Evolutionary conservation across 176 grass and related monocot genomes (phyloP).

Genomic region (Pharus latifolius): DNA sequence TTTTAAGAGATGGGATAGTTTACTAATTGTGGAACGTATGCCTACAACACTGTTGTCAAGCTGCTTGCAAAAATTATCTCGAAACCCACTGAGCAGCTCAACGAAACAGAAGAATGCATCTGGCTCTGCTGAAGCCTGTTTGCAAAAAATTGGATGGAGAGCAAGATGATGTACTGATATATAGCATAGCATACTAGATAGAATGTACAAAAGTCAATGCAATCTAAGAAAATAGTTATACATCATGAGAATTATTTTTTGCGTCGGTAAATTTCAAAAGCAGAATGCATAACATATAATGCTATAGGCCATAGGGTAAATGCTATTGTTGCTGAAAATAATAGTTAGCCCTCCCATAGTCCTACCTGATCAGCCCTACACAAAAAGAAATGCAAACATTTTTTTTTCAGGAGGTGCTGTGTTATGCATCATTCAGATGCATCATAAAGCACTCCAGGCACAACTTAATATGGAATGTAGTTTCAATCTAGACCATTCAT

Average conservation of each 20-base stretch:
- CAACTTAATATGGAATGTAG: too few species aligned
- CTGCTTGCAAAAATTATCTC: slow-evolving; percentile 98
- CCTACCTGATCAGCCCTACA: too few species aligned
- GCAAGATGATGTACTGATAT: not conserved
- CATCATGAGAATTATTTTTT: not conserved
- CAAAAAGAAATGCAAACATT: too few species aligned
- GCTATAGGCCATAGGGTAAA: not conserved
- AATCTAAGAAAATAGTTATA: not conserved
- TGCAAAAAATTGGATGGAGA: not conserved
- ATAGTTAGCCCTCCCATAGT: too few species aligned
- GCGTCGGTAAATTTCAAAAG: not conserved
- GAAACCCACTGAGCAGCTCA: slow-evolving; percentile 78
- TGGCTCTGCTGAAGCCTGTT: slow-evolving; percentile 59
- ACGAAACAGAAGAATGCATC: slow-evolving; percentile 96
- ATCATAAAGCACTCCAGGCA: too few species aligned
- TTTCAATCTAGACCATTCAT: too few species aligned
- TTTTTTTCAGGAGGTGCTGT: too few species aligned
- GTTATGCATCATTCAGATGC: too few species aligned
- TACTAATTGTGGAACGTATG: slow-evolving; percentile 78
- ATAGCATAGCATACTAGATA: not conserved
- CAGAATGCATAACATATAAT: not conserved
- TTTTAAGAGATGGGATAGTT: slow-evolving; percentile 81
- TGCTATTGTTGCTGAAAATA: too few species aligned
- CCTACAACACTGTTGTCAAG: slow-evolving; percentile 92
- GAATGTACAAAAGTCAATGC: not conserved